Conservation (phyloP, 1,284 basidiomycete species). For the Melampsora larici-populina region DNA sequence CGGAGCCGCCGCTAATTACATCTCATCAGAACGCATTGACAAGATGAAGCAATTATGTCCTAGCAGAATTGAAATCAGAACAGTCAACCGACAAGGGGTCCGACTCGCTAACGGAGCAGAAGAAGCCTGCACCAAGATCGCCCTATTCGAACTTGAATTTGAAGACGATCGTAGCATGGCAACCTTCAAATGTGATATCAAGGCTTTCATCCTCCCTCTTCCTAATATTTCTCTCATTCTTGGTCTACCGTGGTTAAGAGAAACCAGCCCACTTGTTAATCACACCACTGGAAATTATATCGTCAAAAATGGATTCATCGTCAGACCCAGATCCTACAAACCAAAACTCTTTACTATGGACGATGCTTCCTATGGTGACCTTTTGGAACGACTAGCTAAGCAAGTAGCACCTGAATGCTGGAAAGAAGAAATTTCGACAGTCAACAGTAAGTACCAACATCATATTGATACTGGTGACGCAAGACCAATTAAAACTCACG, state of each 20-base stretch:
- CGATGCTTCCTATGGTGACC: not conserved
- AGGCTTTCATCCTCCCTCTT: constrained; percentile 6
- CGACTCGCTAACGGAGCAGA: not conserved
- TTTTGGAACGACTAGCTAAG: not conserved
- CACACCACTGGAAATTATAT: no score
- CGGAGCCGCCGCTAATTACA: not conserved
- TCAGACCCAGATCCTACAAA: no score
- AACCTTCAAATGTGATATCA: not conserved
- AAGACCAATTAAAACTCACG: not conserved
- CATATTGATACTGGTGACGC: not conserved
- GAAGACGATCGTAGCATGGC: no score
- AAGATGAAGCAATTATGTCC: not conserved
- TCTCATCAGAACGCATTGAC: not conserved
- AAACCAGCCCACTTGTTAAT: no score
- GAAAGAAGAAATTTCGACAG: not conserved
- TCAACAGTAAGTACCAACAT: not conserved
- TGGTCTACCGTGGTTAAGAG: no score
- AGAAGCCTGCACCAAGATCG: no score
- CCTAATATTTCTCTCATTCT: not conserved
- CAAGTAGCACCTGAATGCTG: not conserved
- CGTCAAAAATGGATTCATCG: no score
- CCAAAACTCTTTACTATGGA: not conserved
- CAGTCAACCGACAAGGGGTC: not conserved
- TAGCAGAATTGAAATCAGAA: not conserved
- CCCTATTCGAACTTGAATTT: not conserved